Evolutionary conservation across 2,329 filamentous ascomycete genomes (phyloP), one percentile per base, ranked within the genome.

Genomic region (Fusarium zealandicum): DNA sequence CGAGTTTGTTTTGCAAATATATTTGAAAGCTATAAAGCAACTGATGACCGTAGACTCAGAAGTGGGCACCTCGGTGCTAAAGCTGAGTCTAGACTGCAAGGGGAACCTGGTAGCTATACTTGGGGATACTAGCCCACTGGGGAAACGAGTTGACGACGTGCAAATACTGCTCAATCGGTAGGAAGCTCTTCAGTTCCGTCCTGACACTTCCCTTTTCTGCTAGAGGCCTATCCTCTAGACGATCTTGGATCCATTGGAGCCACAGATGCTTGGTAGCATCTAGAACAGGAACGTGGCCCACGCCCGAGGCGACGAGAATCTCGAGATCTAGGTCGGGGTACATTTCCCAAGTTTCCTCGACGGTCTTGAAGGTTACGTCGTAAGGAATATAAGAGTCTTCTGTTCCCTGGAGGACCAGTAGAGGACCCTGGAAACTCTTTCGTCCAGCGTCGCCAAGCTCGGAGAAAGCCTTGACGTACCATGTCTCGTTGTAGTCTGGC

Each of bases 391-490:
- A 63, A 2, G 36, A 5, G 20, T 73, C 70, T 5, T 45, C 49
- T 1, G 64, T 64, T 8, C 73, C 75, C 46, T 75, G 72, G 0
- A 75, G 12, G 1, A 77, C 71, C 1, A 76, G 59, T 42, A 77
- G 39, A 1, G 73, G 75, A 0, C 72, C 73, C 12, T 60, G 58
- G 35, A 75, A 70, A 2, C 63, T 53, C 22, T 61, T 67, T 1
- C 67, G 56, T 2, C 73, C 73, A 8, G 64, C 69, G 4, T 55
- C 35, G n/a, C 36, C 47, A 5, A 55, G 27, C 12, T 42, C 35
- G 5, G 36, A 36, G 37, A 59, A 56, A 1, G 52, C 52, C 3
- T 36, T 25, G 1, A 36, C 43, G 25, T 52, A 56, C 43, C 38
- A 52, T 1, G 47, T 28, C 14, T 52, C 20, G 11, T 59, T 33